Evolutionary conservation across 352 stramenopile species (phyloP), one percentile per base, ranked within the genome.

Genomic region (Albugo laibachii): DNA sequence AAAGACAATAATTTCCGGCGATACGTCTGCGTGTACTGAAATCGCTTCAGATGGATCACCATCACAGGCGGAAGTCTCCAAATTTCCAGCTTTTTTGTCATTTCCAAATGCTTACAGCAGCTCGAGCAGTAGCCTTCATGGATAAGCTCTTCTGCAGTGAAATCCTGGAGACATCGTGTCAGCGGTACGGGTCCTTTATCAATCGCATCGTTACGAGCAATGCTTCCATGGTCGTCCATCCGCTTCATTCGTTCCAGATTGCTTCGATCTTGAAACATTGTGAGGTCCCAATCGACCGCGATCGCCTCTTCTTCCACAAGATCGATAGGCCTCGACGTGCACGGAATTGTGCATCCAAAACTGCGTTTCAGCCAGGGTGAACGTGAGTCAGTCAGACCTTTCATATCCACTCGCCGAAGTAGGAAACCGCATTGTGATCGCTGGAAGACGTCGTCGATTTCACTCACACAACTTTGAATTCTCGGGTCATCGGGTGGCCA

Each of bases 21-120:
- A 49, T 92, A 92, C 16, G 79, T 95, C 43, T 96, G 78, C 8
- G 85, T 95, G 65, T 96, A 99, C 57, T 97, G 85, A 61, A 99
- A 99, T 38, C 96, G 79, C 74, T 99, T 99, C 34, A 99, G 66
- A 61, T 99, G 93, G 21, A 99, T 66, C 16, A 99, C 95, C 53
- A 99, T 92, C 12, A 99, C 93, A 11, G 95, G 92, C 0, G 95
- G 95, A 3, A 95, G 62, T 19, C 87, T 82, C 74, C 94, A 99
- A 13, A 99, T 83, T 59, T 97, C 86, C 31, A 99, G 75, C 59
- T 98, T 94, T 66, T 99, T 99, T 55, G 88, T 98, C 53, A 97
- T 97, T 49, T 95, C 80, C 41, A 95, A 77, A 50, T 96, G 87
- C 43, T 93, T 60, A 42, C 96, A 85, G 59, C 95, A 99, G 54